Conservation (phyloP, 1,139 yeast species). For the Kluyveromyces marxianus region DNA sequence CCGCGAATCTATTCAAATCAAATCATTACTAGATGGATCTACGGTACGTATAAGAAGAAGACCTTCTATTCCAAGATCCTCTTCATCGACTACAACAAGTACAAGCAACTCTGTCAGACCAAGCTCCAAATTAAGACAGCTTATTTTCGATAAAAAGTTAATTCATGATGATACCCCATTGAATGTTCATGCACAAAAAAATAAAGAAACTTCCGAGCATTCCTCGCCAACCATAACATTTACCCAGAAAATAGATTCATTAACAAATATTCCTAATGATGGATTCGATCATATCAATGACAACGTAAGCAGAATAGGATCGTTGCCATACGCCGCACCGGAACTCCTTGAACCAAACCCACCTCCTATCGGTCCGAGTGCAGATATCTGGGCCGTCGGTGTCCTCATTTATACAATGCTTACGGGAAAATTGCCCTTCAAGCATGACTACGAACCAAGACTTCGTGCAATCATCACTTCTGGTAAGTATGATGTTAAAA, state of each 20-base stretch:
- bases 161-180: constrained; percentile 31
- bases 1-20: constrained; percentile 7
- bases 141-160: constrained; percentile 19
- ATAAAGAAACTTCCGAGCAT: constrained; percentile 15
- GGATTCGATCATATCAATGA: constrained; percentile 1
- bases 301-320: constrained; percentile 54
- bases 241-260: not conserved
- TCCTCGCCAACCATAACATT: constrained; percentile 27
- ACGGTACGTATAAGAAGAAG: constrained; percentile 12
- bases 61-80: constrained; percentile 39
- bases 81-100: constrained; percentile 26
- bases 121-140: constrained; percentile 17
- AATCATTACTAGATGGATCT: constrained; percentile 10
- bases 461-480: constrained; percentile 64
- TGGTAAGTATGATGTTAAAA: constrained; percentile 49
- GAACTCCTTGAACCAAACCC: constrained; percentile 64
- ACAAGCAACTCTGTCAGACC: constrained; percentile 12
- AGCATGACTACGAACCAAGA: constrained; percentile 73
- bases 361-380: constrained; percentile 59
- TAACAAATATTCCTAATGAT: not conserved
- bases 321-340: constrained; percentile 89
- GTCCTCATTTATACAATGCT: constrained; percentile 67
- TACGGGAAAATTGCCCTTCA: constrained; percentile 72
- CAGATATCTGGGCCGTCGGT: constrained; percentile 88
- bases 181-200: constrained; percentile 23